Evolutionary conservation across 1,139 yeast genomes (phyloP), one percentile per base, ranked within the genome.

Genomic region (Yamadazyma sp.): DNA sequence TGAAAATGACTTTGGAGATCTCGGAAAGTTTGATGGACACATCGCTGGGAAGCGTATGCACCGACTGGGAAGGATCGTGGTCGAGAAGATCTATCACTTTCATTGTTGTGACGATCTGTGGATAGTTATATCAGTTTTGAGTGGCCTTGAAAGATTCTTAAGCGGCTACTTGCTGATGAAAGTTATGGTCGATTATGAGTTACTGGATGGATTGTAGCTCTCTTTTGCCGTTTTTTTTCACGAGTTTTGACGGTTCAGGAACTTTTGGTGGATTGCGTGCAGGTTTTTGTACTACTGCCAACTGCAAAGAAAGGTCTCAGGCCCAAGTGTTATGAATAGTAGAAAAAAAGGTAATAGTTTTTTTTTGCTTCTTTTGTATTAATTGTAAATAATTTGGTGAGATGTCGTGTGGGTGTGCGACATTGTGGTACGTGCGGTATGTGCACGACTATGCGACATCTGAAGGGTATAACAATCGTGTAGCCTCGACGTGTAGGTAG

Each of bases 1-100:
- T 69, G 48, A 64, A 69, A 10, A 84, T 65, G 36, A 52, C 36
- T 47, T 69, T 69, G 38, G 69, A 58, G 18, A 67, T 66, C 46
- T 71, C 76, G 37, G 68, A 61, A 33, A 71, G 53, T 39, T 56
- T 56, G 28, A 69, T 66, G 31, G 63, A 46, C 17, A 56, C 56
- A 18, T 64, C 67, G 12, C 61, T 57, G 7, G 60, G 56, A 17
- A 61, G 45, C 40, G 53, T 47, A 37, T 51, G 51, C 20, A 50
- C 42, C 6, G 47, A 39, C 20, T 36, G 20, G 2, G 29, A 15
- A 3, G 52, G 45, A 11, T 43, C 38, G 12, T 39, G 45, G 31
- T 50, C 47, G 23, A 51, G 41, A 22, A 68, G 52, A 42, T 65
- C 67, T 37, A 69, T 55, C 8, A 66, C 54, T 41, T 62, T 66